Conservation (phyloP, 139 green algal genomes). For the Gonium pectorale region DNA sequence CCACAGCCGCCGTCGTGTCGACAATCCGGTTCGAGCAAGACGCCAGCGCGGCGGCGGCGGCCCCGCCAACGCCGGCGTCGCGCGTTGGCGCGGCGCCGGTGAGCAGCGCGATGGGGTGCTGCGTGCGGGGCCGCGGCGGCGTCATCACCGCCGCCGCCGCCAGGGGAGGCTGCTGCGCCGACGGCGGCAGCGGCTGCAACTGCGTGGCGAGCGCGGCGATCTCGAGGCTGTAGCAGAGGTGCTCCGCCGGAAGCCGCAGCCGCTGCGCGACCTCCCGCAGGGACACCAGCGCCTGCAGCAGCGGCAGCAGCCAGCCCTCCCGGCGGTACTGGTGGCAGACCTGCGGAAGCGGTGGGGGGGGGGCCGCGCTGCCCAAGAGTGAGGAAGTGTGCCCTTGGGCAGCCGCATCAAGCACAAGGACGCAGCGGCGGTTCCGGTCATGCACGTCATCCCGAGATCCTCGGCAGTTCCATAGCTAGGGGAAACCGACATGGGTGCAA, state of each 20-base stretch:
- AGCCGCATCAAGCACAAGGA: no score
- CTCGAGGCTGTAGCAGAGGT: conserved; percentile 72
- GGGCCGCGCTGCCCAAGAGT: not conserved
- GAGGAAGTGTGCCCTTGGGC: not conserved
- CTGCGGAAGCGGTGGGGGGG: not conserved
- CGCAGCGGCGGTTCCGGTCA: no score
- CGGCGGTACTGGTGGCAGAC: conserved; percentile 59
- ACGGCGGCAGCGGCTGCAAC: conserved; percentile 20
- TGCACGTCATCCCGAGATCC: no score
- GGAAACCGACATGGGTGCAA: no score
- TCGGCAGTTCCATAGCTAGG: no score
- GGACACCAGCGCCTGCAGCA: conserved; percentile 55
- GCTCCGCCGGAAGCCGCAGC: conserved; percentile 61
- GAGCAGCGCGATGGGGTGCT: not conserved
- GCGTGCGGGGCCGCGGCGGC: not conserved
- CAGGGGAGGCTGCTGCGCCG: not conserved
- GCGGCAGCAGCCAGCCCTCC: conserved; percentile 65
- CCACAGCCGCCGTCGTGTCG: not conserved
- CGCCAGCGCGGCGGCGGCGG: not conserved
- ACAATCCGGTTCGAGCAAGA: not conserved
- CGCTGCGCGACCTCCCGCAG: conserved; percentile 69
- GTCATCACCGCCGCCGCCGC: not conserved
- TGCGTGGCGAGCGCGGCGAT: conserved; percentile 51
- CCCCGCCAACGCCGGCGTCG: no score
- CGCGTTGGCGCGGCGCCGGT: not conserved